These are phyloP conservation scores for Apiospora hydei DNA, from an alignment of 2,329 filamentous ascomycete species.

Conservation along the genomic window DNA sequence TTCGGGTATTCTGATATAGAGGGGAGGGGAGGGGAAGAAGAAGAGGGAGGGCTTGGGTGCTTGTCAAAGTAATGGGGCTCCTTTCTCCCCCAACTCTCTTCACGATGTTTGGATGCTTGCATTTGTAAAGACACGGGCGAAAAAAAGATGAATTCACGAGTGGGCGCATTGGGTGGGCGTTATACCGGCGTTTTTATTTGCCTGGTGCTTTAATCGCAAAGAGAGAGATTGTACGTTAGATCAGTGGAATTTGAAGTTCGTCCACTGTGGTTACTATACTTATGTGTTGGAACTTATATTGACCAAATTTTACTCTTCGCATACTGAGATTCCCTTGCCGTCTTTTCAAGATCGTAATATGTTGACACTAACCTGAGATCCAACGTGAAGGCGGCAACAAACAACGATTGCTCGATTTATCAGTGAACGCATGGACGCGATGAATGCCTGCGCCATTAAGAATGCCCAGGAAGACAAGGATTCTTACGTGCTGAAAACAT, in stretches of 20 bases:
- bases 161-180: conserved; percentile 11
- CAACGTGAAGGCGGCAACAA: no score
- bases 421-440: no score
- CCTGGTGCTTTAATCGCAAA: neutral
- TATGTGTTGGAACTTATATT: neutral
- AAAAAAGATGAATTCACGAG: conserved; percentile 14
- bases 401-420: no score
- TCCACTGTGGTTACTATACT: neutral
- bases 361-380: neutral
- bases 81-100: neutral
- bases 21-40: neutral
- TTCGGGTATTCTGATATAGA: conserved; percentile 11
- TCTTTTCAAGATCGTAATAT: neutral
- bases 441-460: no score
- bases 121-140: conserved; percentile 11
- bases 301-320: conserved; percentile 16
- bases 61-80: conserved; percentile 13
- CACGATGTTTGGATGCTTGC: conserved; percentile 18
- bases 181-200: neutral
- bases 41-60: neutral
- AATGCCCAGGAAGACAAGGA: no score
- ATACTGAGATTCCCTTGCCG: neutral
- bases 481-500: no score
- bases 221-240: conserved; percentile 11
- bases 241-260: neutral